phyloP scores from a whole-genome alignment of 2,329 filamentous ascomycete genomes.

The Claviceps pazoutovae region DNA sequence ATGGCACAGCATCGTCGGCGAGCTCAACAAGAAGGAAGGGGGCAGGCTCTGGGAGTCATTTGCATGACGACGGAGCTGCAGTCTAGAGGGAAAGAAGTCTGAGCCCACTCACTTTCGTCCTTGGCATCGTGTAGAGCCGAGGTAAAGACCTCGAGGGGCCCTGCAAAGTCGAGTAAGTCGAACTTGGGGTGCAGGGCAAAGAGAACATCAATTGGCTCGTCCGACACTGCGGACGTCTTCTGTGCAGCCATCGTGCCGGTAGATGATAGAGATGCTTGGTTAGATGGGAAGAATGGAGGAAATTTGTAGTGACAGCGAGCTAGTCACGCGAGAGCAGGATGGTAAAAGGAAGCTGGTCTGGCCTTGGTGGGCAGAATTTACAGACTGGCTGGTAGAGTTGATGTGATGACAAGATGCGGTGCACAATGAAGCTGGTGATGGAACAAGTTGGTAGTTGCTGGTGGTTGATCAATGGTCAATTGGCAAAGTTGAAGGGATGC shows the following conservation, averaged over 20 bases:
- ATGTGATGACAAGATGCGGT: background rate
- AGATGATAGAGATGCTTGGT: constrained; percentile 5
- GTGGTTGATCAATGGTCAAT: background rate
- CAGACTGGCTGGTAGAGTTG: background rate
- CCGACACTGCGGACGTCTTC: constrained; percentile 44
- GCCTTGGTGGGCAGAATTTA: background rate
- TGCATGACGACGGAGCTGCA: no score
- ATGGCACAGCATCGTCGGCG: background rate
- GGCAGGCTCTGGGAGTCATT: no score
- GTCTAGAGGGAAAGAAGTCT: no score
- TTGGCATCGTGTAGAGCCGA: constrained; percentile 38
- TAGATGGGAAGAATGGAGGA: constrained; percentile 5
- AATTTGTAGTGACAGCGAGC: background rate
- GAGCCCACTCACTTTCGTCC: constrained; percentile 28
- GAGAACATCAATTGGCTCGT: constrained; percentile 43
- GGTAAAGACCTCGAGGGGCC: constrained; percentile 37
- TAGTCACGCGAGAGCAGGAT: background rate
- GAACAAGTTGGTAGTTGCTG: background rate
- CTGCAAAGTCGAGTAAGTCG: constrained; percentile 44
- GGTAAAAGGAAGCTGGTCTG: background rate
- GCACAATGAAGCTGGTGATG: background rate
- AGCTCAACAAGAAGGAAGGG: no score
- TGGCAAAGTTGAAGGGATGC: constrained; percentile 7
- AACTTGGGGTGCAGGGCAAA: constrained; percentile 48
- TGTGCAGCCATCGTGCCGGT: constrained; percentile 37